Conservation (phyloP, 1,284 basidiomycete genomes). For the Mycosarcoma mackinlayi region DNA sequence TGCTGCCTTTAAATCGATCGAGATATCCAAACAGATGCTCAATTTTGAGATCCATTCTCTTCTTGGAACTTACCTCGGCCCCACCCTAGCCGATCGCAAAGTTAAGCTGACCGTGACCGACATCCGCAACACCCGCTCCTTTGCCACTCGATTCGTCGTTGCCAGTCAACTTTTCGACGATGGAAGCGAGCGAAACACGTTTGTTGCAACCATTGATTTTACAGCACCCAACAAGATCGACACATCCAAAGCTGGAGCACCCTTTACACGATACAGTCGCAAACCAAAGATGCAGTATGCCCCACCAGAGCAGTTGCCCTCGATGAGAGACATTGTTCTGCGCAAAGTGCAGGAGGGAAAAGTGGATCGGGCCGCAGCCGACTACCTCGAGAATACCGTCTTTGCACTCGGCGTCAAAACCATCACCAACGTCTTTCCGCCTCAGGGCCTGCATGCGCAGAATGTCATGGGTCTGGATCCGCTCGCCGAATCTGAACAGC, state of each 20-base stretch:
- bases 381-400: slow-evolving; percentile 20
- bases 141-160: slow-evolving; percentile 52
- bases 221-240: slow-evolving; percentile 45
- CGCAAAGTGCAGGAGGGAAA: slow-evolving; percentile 37
- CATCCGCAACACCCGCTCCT: slow-evolving; percentile 56
- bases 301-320: slow-evolving; percentile 21
- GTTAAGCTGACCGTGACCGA: slow-evolving; percentile 45
- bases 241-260: slow-evolving; percentile 13
- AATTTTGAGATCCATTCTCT: slow-evolving; percentile 56
- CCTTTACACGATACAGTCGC: slow-evolving; percentile 37
- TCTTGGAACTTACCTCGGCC: slow-evolving; percentile 55
- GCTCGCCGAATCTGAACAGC: slow-evolving; percentile 26
- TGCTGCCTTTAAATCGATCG: slow-evolving; percentile 56
- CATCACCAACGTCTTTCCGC: slow-evolving; percentile 9
- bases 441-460: slow-evolving; percentile 32
- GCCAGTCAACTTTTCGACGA: slow-evolving; percentile 39
- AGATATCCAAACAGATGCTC: slow-evolving; percentile 13
- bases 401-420: slow-evolving; percentile 35
- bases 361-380: slow-evolving; percentile 19
- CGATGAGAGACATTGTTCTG: slow-evolving; percentile 17
- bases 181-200: slow-evolving; percentile 41
- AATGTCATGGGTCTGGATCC: slow-evolving; percentile 31
- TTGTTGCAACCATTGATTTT: slow-evolving; percentile 54
- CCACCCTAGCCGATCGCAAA: slow-evolving; percentile 39
- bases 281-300: slow-evolving; percentile 32